Conservation (phyloP, 1,139 yeast genomes). For the Casaregolazyma lundiana region DNA sequence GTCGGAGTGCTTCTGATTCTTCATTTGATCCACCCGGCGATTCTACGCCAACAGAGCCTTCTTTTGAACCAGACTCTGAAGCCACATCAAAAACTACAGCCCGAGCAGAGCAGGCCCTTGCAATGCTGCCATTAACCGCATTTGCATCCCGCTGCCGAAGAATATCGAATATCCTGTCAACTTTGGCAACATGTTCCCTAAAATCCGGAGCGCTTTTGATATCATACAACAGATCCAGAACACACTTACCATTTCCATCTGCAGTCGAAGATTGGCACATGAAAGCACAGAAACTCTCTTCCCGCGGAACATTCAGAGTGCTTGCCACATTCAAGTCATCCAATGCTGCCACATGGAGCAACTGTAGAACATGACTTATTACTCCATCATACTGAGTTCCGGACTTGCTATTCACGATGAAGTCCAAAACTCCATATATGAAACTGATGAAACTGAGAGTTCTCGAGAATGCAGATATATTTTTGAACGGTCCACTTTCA, state of each 20-base stretch:
- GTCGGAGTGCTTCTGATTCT: conserved; percentile 45
- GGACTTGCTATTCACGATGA: conserved; percentile 26
- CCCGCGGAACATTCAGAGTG: conserved; percentile 2
- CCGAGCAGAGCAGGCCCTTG: neutral
- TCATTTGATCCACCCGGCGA: conserved; percentile 7
- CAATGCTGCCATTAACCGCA: conserved; percentile 6
- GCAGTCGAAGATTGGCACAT: conserved; percentile 8
- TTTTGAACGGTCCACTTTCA: conserved; percentile 30
- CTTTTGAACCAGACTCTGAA: neutral
- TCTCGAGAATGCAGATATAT: conserved; percentile 33
- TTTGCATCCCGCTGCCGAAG: conserved; percentile 11
- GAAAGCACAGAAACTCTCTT: conserved; percentile 11
- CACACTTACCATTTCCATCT: conserved; percentile 14
- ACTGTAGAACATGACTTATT: conserved; percentile 57
- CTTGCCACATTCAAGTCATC: conserved; percentile 27
- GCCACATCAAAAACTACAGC: neutral
- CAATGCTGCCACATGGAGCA: conserved; percentile 56
- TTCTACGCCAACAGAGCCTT: conserved; percentile 2
- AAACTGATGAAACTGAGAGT: conserved; percentile 34
- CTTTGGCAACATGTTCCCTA: conserved; percentile 14
- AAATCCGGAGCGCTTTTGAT: conserved; percentile 6
- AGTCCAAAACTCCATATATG: conserved; percentile 22
- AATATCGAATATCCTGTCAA: conserved; percentile 16
- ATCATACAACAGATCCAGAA: conserved; percentile 5
- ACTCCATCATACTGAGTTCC: conserved; percentile 49